Evolutionary conservation across 163 green algal species (phyloP), one percentile per base, ranked within the genome.

Genomic region (Chloroidium sp.): DNA sequence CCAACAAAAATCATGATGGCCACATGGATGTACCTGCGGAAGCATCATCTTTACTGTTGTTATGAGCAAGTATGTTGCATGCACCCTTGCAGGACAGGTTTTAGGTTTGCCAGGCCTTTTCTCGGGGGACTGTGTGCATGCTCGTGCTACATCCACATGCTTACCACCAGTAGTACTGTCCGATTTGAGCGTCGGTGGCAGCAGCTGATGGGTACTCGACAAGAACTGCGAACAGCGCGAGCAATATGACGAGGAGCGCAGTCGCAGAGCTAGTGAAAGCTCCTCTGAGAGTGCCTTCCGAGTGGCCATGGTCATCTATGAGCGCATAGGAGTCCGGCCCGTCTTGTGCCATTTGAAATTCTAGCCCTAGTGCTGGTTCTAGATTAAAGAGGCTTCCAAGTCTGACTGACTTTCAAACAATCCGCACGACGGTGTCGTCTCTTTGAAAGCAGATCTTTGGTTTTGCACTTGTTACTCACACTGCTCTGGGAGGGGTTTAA

Each of bases 1-100:
- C 87, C 87, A 2, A 91, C 74, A 75, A 88, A 91, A 57, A 91
- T 85, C 87, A 88, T 88, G 61, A 87, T 82, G 36, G 80, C 61
- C 62, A 84, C 77, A 62, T 84, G 81, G 3, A 82, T 81, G 78
- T 76, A 72, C 64, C 64, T 72, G 64, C 4, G 57, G 8, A 59
- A 8, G 61, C 2, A 74, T 77, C 3, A 58, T 14, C n/a, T 10
- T 12, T 10, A 36, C 72, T 4, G 57, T 36, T 12, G 3, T 77
- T 10, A 61, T 12, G 72, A 77, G 13, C 72, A 77, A 36, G 36
- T 36, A 36, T 36, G 36, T 36, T 77, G 6, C 72, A 36, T 6
- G 72, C 72, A 36, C 10, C 72, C 72, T 3, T 6, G 72, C 72
- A 12, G 57, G 6, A 36, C 14, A 10, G 57, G 72, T 14, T 77